These are phyloP conservation scores for Aspergillus cristatus DNA, from an alignment of 495 filamentous ascomycete species.

Conservation along the genomic window DNA sequence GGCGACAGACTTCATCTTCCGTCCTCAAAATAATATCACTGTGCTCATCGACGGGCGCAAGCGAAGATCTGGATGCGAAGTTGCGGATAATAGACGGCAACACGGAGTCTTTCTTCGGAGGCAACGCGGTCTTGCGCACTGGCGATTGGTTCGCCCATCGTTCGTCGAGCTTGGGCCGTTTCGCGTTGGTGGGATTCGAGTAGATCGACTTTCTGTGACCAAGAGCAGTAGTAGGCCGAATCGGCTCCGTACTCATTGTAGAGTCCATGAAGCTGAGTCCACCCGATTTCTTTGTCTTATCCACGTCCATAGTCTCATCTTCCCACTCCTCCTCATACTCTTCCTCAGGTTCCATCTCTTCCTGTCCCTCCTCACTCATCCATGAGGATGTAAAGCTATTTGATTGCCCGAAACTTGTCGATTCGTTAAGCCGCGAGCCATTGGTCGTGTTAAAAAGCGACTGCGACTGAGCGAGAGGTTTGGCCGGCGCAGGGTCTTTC, in stretches of 20 bases:
- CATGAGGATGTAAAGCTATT: conserved; percentile 24
- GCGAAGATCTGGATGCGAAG: conserved; percentile 25
- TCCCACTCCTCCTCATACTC: conserved; percentile 33
- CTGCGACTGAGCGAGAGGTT: conserved; percentile 20
- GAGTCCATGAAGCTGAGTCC: conserved; percentile 29
- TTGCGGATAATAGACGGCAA: conserved; percentile 40
- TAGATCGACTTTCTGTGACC: conserved; percentile 32
- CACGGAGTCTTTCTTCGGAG: conserved; percentile 40
- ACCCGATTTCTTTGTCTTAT: conserved; percentile 11
- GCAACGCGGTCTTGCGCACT: conserved; percentile 26
- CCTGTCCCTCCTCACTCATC: conserved; percentile 25
- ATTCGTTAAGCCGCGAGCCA: conserved; percentile 35
- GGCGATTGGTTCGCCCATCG: conserved; percentile 31
- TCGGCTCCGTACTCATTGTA: conserved; percentile 17
- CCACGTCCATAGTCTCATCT: conserved; percentile 20
- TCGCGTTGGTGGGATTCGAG: conserved; percentile 33
- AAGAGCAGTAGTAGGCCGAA: conserved; percentile 7
- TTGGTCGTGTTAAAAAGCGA: conserved; percentile 29
- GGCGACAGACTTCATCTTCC: conserved; percentile 29
- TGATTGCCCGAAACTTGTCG: conserved; percentile 17
- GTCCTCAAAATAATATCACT: conserved; percentile 37
- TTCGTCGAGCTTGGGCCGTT: conserved; percentile 38
- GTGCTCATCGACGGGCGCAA: conserved; percentile 31
- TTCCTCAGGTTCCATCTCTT: conserved; percentile 25
- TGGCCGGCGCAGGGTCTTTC: conserved; percentile 15